A percentile compares a stretch with the other conserved stretches of the same genome.
These are phyloP conservation scores for Neurospora sp. DNA, from an alignment of 2,329 filamentous ascomycete genomes.

Conservation along the genomic window DNA sequence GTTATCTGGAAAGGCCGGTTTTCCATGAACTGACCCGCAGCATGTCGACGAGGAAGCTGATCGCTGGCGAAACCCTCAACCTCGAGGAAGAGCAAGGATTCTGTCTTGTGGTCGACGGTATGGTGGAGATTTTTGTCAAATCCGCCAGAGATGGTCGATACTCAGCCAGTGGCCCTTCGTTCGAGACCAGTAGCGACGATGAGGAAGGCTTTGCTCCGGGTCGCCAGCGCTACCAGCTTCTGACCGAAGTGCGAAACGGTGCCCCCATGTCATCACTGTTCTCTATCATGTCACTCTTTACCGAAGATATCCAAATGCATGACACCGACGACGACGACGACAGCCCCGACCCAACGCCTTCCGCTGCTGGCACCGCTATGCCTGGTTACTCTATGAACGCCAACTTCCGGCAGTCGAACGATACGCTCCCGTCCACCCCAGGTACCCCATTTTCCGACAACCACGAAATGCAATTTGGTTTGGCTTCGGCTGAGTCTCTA, in stretches of 20 bases:
- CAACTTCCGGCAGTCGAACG: constrained; percentile 23
- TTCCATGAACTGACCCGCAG: constrained; percentile 96
- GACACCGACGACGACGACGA: constrained; percentile 47
- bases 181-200: constrained; percentile 46
- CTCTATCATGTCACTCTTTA: constrained; percentile 93
- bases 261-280: constrained; percentile 98
- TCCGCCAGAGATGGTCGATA: constrained; percentile 52
- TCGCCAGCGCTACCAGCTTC: constrained; percentile 81
- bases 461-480: constrained; percentile 8
- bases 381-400: constrained; percentile 21
- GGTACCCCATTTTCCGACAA: constrained; percentile 29
- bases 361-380: constrained; percentile 20
- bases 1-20: constrained; percentile 89
- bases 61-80: constrained; percentile 89
- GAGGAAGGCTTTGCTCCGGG: constrained; percentile 54
- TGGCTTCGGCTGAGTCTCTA: constrained; percentile 16
- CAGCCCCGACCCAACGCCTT: constrained; percentile 19
- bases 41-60: constrained; percentile 95
- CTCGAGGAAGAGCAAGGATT: constrained; percentile 97
- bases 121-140: constrained; percentile 97
- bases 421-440: constrained; percentile 28
- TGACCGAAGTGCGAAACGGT: constrained; percentile 96
- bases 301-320: constrained; percentile 79
- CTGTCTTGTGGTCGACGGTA: constrained; percentile 89
- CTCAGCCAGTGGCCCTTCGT: constrained; percentile 23